These are phyloP conservation scores for Pseudocohnilembus persalinus DNA, from an alignment of 169 alveolate species.

Conservation along the genomic window DNA sequence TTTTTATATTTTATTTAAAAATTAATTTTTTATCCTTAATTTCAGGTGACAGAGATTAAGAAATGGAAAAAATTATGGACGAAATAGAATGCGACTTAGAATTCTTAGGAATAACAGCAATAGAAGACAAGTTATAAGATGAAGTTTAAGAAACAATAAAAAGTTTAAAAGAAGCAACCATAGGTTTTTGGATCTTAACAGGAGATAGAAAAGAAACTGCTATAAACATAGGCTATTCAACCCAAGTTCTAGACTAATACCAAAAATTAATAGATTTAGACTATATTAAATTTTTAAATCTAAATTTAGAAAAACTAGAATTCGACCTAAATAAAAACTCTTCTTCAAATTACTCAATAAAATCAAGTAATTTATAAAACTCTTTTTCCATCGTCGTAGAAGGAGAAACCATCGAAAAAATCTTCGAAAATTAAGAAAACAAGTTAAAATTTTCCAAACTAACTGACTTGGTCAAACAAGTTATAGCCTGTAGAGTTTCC, in stretches of 20 bases:
- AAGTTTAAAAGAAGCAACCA: conserved; percentile 65
- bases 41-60: conserved; percentile 49
- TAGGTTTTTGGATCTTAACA: conserved; percentile 83
- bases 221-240: conserved; percentile 69
- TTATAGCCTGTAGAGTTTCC: conserved; percentile 84
- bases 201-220: conserved; percentile 90
- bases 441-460: conserved; percentile 42
- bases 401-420: conserved; percentile 60
- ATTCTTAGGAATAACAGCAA: conserved; percentile 79
- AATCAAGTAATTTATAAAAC: background rate
- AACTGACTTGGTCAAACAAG: conserved; percentile 51
- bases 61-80: conserved; percentile 52
- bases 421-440: conserved; percentile 23
- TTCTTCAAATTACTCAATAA: background rate
- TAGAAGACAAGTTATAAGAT: conserved; percentile 77
- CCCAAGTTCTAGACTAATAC: conserved; percentile 50
- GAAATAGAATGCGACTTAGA: conserved; percentile 66
- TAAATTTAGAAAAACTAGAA: conserved; percentile 1
- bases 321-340: background rate
- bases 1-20: no score
- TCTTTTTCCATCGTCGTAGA: conserved; percentile 23
- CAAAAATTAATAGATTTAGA: conserved; percentile 56
- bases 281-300: conserved; percentile 17
- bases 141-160: conserved; percentile 72
- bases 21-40: no score